Percentiles rank a stretch among this genome's conserved stretches.
These are phyloP conservation scores for Gossypium longicalyx DNA, from an alignment of 345 rosid species.

Conservation along the genomic window DNA sequence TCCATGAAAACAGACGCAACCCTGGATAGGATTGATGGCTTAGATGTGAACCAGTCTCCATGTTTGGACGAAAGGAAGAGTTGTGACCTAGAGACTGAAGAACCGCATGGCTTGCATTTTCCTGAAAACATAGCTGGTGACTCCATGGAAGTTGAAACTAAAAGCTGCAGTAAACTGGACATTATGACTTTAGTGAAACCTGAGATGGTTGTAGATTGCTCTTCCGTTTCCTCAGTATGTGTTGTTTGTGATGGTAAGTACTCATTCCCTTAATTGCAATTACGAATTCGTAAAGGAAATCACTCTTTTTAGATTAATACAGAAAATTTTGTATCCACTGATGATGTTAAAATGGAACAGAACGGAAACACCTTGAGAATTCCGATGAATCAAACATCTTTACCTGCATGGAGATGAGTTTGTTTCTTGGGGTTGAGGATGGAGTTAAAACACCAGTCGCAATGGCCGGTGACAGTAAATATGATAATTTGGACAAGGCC, in stretches of 20 bases:
- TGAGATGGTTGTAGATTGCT: neutral
- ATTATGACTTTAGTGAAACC: constrained; percentile 5
- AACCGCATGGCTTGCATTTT: constrained; percentile 4
- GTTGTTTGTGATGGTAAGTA: constrained; percentile 18
- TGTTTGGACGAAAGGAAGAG: neutral
- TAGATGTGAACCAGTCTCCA: neutral
- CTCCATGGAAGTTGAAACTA: constrained; percentile 5
- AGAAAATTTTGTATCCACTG: neutral
- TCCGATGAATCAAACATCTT: constrained; percentile 8
- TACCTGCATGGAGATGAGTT: neutral
- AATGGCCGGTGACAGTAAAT: neutral
- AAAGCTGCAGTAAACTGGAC: neutral
- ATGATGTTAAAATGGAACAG: constrained; percentile 10
- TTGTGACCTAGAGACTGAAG: neutral
- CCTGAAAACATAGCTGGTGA: neutral
- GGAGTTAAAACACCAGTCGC: constrained; percentile 7
- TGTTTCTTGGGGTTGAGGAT: constrained; percentile 11
- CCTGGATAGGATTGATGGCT: neutral
- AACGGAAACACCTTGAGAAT: constrained; percentile 5
- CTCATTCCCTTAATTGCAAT: neutral
- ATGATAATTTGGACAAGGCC: neutral
- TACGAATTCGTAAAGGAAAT: neutral
- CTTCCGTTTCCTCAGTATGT: neutral
- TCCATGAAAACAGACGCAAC: constrained; percentile 6
- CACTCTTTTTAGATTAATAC: neutral